Evolutionary conservation across 257 asterid species (phyloP), one percentile per base, ranked within the genome.

Genomic region (Ballota nigra): DNA sequence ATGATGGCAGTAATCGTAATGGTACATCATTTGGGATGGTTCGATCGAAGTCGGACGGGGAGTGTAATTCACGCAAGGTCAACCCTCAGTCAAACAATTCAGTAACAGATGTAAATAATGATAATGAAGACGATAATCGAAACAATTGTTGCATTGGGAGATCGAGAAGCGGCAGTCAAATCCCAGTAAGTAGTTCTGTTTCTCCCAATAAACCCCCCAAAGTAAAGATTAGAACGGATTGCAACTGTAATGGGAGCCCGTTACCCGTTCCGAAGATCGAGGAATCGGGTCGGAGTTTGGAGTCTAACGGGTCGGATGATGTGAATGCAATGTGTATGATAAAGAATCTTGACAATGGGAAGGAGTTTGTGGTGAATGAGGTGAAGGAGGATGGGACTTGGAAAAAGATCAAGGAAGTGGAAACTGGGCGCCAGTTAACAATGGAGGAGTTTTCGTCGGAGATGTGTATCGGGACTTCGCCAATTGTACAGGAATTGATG

Each of bases 401-500:
- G 98, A 83, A 92, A 68, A 92, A 87, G 78, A 91, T 95, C 53
- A 86, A 92, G 85, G 99, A 95, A 85, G 89, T 95, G 36, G 95
- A 80, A 57, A 92, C 96, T 3, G 99, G 98, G 72, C 87, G 95
- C 77, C 97, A 92, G 83, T 81, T 86, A 80, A 86, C 97, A n/a
- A 83, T 87, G 89, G 98, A 92, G 80, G 99, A 92, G 78, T 88
- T 92, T 29, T 81, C 85, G 6, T 81, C 86, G 5, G 98, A 95
- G 86, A 84, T 92, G 90, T 83, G 86, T 58, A 95, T 95, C 13
- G 99, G 99, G 79, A 90, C 98, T 53, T 95, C 99, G 1, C 99
- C 99, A 0, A 95, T 95, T 33, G 97, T 95, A 23, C 99, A 92
- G 78, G 99, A 92, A 73, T 70, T 95, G 80, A 95, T 95, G 99